Evolutionary conservation across 768 basidiomycete genomes (phyloP), one percentile per base, ranked within the genome.

Genomic region (Kwoniella mangroviensis): DNA sequence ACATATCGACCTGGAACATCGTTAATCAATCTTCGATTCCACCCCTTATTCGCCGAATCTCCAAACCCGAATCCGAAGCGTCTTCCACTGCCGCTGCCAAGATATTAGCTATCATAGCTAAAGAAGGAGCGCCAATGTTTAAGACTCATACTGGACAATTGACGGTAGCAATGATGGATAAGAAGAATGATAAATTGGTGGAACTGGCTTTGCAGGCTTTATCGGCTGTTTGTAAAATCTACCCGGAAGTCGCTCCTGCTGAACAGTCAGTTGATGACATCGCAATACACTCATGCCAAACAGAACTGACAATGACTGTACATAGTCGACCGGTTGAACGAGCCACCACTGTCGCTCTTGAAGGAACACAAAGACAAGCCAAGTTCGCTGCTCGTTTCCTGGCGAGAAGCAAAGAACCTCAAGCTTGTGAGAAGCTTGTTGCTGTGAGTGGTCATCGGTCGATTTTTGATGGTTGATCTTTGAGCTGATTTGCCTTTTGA

Each of bases 1-100:
- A 90, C 41, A 88, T 89, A 19, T 88, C 88, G 4, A 88, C 87
- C 59, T 88, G 91, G 60, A 88, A 89, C 58, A 86, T 94, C 74
- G 74, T 96, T 79, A 97, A 96, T 79, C 89, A 90, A 61, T 93
- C 95, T 0, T 91, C 91, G 0, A 87, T 98, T 19, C 89, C 94
- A 1, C 89, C 89, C 0, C 86, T 98, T 24, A 83, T 98, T 73
- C 89, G 90, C 73, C 88, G 89, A 1, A 86, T 65, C 83, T 85
- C 22, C 81, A 63, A 64, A 28, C 52, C 68, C 5, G 55, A 66
- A 9, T 63, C 63, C 3, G 65, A 73, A 19, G 60, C 52, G 1
- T 63, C 70, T 19, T 66, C 70, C 2, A 40, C 24, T 6, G 71
- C 70, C 11, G 79, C 82, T 6, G 60, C 41, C 19, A 53, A 59